phyloP scores from a whole-genome alignment of 148 eudicot species.

The Nepenthes mirabilis region DNA sequence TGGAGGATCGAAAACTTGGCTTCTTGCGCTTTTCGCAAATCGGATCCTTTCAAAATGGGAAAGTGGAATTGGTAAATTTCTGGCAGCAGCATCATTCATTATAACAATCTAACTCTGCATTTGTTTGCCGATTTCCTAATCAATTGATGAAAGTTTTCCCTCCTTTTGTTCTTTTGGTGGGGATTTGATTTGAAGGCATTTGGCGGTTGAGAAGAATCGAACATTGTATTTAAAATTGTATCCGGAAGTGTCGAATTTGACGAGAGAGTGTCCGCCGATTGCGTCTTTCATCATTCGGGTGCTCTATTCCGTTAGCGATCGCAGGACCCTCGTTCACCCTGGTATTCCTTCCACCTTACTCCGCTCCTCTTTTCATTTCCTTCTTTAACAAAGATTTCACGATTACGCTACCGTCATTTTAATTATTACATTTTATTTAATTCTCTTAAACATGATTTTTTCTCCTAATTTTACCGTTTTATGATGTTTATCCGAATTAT shows the following conservation, averaged over 20 bases:
- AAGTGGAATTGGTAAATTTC: constrained; percentile 54
- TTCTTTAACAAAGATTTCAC: neutral
- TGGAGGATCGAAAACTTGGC: constrained; percentile 67
- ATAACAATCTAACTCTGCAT: neutral
- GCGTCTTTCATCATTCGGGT: constrained; percentile 71
- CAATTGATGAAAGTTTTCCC: neutral
- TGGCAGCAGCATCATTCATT: too few species aligned
- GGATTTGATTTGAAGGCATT: constrained; percentile 37
- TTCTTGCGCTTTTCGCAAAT: constrained; percentile 57
- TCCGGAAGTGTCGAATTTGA: constrained; percentile 56
- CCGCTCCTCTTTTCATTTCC: neutral
- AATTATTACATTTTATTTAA: too few species aligned
- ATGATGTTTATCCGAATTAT: neutral
- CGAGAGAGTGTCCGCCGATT: constrained; percentile 64
- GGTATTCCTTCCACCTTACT: constrained; percentile 23
- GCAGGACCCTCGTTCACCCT: constrained; percentile 70
- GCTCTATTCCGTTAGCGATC: constrained; percentile 38
- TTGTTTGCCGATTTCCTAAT: neutral
- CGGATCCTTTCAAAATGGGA: constrained; percentile 76
- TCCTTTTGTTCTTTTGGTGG: neutral
- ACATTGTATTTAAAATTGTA: constrained; percentile 50
- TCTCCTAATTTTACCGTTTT: too few species aligned
- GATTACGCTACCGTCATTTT: neutral
- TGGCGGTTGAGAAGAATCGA: constrained; percentile 70
- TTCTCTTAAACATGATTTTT: too few species aligned